Base-by-base conservation (phyloP, 1,139 yeast species). In the Williopsis jadinii region DNA sequence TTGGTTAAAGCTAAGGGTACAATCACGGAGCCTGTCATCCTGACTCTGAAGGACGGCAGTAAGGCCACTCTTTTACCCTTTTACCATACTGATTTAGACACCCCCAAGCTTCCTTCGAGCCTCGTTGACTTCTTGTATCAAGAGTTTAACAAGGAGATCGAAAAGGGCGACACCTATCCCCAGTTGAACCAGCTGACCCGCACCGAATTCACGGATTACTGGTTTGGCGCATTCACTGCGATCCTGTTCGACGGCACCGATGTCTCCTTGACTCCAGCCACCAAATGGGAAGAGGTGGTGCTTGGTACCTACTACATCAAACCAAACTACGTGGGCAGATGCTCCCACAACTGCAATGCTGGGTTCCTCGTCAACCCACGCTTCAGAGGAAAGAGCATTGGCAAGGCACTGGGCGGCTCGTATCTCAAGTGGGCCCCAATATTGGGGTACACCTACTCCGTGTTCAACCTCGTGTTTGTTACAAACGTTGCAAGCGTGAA, bases 161-260 rank as follows among this genome's bases (percentile, higher is more conserved):
- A 81, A 45, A 67, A 80, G 10, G 97, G 97, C 9, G 83, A 81
- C 45, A 84, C 96, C 0, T 81, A 77, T 53, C 90, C 97, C 1
- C 77, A 84, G 51, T 73, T 78, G 45, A 83, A 85, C 43, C 70
- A 75, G 2, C 64, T 85, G 30, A 73, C 78, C 32, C 64, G 75
- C 31, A 80, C 82, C 38, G 80, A 80, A 45, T 92, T 86, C 61
- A 75, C 72, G 46, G 72, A 75, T 48, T 84, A 82, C 59, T 90
- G 97, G 97, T 87, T 88, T 56, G 81, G 83, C 9, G 74, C 86
- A n/a, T 84, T 86, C 61, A 84, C 84, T 3, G 95, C 62, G 3
- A 48, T 72, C 8, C 50, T 68, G 34, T 48, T 70, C n/a, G 49
- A 53, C 14, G 71, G 70, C 12, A 47, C 50, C 35, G 41, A 46